Evolutionary conservation across 2,329 filamentous ascomycete species (phyloP).

Genomic region (Emericellopsis atlantica): DNA sequence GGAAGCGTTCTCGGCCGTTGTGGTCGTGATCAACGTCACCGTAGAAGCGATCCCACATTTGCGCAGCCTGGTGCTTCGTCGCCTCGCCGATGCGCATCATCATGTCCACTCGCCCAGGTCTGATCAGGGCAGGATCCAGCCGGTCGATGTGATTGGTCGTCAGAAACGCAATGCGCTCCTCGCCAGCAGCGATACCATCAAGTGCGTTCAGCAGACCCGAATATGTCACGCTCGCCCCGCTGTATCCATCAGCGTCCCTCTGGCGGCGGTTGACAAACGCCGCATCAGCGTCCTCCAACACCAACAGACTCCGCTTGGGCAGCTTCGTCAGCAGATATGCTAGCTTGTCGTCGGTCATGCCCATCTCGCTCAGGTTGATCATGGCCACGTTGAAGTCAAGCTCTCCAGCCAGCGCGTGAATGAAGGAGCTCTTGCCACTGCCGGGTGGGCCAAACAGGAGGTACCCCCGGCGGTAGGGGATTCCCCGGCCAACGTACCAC

Average conservation of each 20-base stretch:
- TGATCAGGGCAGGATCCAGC: slow-evolving; percentile 76
- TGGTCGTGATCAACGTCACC: slow-evolving; percentile 62
- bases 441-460: slow-evolving; percentile 81
- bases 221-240: slow-evolving; percentile 82
- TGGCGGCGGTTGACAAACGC: slow-evolving; percentile 76
- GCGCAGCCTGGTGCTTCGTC: slow-evolving; percentile 67
- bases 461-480: slow-evolving; percentile 84
- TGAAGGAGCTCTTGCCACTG: slow-evolving; percentile 91
- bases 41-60: slow-evolving; percentile 95
- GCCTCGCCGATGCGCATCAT: slow-evolving; percentile 82
- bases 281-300: slow-evolving; percentile 85
- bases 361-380: slow-evolving; percentile 79
- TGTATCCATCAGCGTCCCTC: slow-evolving; percentile 70
- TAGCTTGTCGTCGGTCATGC: slow-evolving; percentile 79
- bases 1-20: slow-evolving; percentile 52
- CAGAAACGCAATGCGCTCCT: slow-evolving; percentile 85
- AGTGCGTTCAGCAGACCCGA: slow-evolving; percentile 77
- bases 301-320: slow-evolving; percentile 66
- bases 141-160: slow-evolving; percentile 92
- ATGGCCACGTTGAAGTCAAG: slow-evolving; percentile 88
- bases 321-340: slow-evolving; percentile 79
- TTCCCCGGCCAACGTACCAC: slow-evolving; percentile 92
- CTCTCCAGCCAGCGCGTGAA: slow-evolving; percentile 87
- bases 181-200: slow-evolving; percentile 87
- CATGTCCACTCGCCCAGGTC: slow-evolving; percentile 89